A percentile compares a stretch with the other conserved stretches of the same genome.
phyloP scores from a whole-genome alignment of 2,329 filamentous ascomycete genomes.

The Epichloe sylvatica region DNA sequence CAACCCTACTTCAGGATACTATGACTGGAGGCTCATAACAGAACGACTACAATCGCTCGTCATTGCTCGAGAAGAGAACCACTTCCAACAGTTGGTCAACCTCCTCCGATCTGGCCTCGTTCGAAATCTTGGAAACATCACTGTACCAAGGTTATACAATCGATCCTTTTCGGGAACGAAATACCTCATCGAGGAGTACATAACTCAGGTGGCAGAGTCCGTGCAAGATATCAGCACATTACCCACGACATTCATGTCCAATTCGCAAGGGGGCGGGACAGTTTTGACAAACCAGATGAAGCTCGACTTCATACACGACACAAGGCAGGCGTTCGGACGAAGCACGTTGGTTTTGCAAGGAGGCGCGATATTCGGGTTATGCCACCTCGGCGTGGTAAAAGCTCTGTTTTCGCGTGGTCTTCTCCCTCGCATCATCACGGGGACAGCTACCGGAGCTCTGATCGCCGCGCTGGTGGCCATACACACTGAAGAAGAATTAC shows the following conservation, averaged over 20 bases:
- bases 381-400: conserved; percentile 81
- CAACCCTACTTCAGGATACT: conserved; percentile 65
- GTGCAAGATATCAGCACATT: conserved; percentile 61
- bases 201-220: conserved; percentile 68
- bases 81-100: conserved; percentile 63
- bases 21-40: conserved; percentile 75
- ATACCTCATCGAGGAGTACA: conserved; percentile 79
- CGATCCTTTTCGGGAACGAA: conserved; percentile 81
- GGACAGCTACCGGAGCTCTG: conserved; percentile 77
- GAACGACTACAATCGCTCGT: conserved; percentile 60
- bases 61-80: conserved; percentile 52
- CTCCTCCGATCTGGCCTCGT: conserved; percentile 66
- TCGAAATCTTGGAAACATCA: conserved; percentile 85
- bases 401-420: conserved; percentile 68
- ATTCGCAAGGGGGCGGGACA: conserved; percentile 20
- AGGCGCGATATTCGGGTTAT: conserved; percentile 81
- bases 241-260: conserved; percentile 36
- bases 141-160: conserved; percentile 67
- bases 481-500: conserved; percentile 73
- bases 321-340: conserved; percentile 74
- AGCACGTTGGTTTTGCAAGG: conserved; percentile 79
- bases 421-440: conserved; percentile 79
- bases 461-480: conserved; percentile 81
- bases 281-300: conserved; percentile 59
- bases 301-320: conserved; percentile 74